Conservation (phyloP, 108 stramenopile genomes). For the Phaeodactylum tricornutum region DNA sequence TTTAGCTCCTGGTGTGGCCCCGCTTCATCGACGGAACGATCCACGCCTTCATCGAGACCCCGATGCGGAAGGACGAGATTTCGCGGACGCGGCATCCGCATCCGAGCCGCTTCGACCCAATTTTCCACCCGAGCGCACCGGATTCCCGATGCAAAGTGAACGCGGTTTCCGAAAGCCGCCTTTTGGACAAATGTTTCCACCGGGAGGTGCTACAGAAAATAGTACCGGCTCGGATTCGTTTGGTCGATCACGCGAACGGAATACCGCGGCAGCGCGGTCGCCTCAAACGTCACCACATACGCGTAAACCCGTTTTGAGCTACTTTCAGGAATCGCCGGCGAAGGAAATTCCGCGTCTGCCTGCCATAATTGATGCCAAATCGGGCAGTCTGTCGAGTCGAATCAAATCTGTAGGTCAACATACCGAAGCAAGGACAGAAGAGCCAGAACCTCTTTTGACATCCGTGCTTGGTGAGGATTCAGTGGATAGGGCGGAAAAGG, state of each 20-base stretch:
- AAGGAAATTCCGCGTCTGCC: background rate
- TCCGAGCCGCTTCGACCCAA: background rate
- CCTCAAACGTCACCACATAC: background rate
- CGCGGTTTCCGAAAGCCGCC: no score
- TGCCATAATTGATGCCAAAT: background rate
- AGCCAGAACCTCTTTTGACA: conserved; percentile 12
- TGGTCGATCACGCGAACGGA: no score
- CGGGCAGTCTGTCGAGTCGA: background rate
- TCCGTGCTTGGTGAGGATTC: conserved; percentile 11
- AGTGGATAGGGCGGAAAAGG: conserved; percentile 21
- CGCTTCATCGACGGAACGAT: background rate
- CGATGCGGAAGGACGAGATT: background rate
- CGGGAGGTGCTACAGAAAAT: no score
- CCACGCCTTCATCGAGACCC: background rate
- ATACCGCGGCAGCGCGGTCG: no score
- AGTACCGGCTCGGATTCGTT: no score
- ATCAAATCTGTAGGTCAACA: background rate
- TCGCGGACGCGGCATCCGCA: background rate
- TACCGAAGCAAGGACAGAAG: background rate
- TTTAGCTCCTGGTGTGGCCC: background rate
- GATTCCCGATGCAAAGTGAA: no score
- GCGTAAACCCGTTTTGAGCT: background rate
- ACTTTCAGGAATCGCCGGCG: background rate
- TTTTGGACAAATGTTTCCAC: no score
- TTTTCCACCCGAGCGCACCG: no score